Evolutionary conservation across 2,329 filamentous ascomycete species (phyloP).

Genomic region (Fusarium sp.): DNA sequence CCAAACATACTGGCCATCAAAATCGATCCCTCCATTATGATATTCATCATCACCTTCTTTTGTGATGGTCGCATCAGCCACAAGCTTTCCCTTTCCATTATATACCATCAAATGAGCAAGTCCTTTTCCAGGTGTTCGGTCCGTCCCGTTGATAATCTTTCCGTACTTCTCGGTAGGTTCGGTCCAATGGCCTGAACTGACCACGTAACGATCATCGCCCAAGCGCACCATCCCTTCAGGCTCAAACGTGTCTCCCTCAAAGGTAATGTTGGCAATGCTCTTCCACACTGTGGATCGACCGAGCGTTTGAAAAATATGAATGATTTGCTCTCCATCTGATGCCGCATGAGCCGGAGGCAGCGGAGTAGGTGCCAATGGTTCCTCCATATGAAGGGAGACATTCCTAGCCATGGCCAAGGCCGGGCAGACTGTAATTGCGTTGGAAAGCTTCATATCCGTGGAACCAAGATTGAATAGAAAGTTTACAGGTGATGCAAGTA

Average conservation of each 20-base stretch:
- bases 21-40: constrained; percentile 62
- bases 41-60: constrained; percentile 53
- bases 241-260: constrained; percentile 60
- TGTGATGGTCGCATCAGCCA: constrained; percentile 59
- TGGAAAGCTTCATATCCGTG: constrained; percentile 32
- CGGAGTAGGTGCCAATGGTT: constrained; percentile 48
- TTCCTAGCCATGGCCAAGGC: constrained; percentile 43
- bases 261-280: constrained; percentile 53
- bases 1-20: constrained; percentile 60
- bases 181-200: constrained; percentile 59
- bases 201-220: constrained; percentile 56
- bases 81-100: constrained; percentile 52
- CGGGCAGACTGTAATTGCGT: constrained; percentile 31
- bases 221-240: constrained; percentile 61
- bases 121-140: constrained; percentile 57
- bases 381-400: constrained; percentile 48
- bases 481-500: constrained; percentile 26
- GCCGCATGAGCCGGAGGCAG: constrained; percentile 51
- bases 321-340: constrained; percentile 51
- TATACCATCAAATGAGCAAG: constrained; percentile 60
- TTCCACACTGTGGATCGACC: constrained; percentile 56
- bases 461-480: constrained; percentile 14
- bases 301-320: constrained; percentile 50
- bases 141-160: constrained; percentile 63
- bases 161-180: constrained; percentile 53